Base-by-base conservation (phyloP, 2,329 filamentous ascomycete genomes). In the Ophiocordyceps camponoti-leonardi region DNA sequence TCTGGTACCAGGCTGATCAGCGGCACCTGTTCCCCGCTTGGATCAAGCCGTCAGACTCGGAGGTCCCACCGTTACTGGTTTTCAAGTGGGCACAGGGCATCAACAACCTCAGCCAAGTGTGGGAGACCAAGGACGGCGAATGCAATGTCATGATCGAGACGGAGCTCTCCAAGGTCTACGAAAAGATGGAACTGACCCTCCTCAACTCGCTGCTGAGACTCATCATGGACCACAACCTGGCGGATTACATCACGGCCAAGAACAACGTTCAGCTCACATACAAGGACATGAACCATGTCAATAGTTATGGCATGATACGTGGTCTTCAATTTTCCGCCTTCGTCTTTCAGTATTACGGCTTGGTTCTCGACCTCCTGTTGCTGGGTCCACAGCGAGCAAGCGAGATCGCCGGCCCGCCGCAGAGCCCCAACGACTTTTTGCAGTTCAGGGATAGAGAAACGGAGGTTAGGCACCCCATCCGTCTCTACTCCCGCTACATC, bases 51-150 rank as follows among this genome's bases (percentile, higher is more conserved):
- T 96, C 92, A 0, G 92, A 98, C 60, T 94, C 90, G 0, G 93
- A 98, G 62, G 92, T 98, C 0, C 92, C 93, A 2, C 92, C 92
- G 23, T 69, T 98, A 16, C 67, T 98, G 48, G 85, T 86, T 0
- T 98, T 98, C 72, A 98, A 98, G 64, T 98, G 93, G 93, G 88
- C 92, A 1, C 93, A 98, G 61, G 92, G 92, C 44, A 96, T 98
- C 71, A 98, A 98, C 71, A 98, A 98, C 58, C 69, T 98, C 42
- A 84, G 87, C 55, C 85, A 86, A 52, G 88, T 98, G 26, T 98
- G 92, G 92, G 85, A 93, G 57, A 84, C 85, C 19, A 78, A 86
- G 41, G 83, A 96, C 55, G 92, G 92, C 50, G 88, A 98, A 63
- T 96, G 90, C 64, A 95, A 95, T 54, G 92, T 98, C 50, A 87